A percentile compares a stretch with the other conserved stretches of the same genome.
Evolutionary conservation across 2,329 filamentous ascomycete genomes (phyloP).

Genomic region (Pestalotiopsis sp.): DNA sequence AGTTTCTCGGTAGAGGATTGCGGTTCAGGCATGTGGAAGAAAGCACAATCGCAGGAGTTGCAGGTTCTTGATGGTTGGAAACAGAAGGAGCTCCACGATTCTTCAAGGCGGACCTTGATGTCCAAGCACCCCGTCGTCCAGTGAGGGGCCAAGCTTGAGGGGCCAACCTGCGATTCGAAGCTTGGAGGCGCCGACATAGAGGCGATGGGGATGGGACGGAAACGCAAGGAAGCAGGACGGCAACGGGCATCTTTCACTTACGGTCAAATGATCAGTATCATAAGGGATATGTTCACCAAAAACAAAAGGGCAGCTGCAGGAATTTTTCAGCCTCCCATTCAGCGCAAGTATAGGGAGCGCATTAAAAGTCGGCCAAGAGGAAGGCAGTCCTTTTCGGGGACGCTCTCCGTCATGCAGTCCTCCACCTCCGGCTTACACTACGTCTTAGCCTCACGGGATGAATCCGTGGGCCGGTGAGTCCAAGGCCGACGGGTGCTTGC

Average conservation of each 20-base stretch:
- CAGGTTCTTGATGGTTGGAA: background rate
- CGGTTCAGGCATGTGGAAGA: conserved; percentile 10
- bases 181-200: background rate
- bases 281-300: conserved; percentile 20
- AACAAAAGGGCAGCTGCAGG: conserved; percentile 12
- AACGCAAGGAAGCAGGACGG: background rate
- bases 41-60: background rate
- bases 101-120: conserved; percentile 3
- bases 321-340: conserved; percentile 16
- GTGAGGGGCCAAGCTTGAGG: background rate
- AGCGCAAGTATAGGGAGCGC: conserved; percentile 16
- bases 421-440: background rate
- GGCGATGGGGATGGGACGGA: background rate
- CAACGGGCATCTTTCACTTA: conserved; percentile 24
- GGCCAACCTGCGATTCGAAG: background rate
- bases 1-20: conserved; percentile 3
- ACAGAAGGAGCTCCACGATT: background rate
- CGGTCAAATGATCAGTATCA: conserved; percentile 30
- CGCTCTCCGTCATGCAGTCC: conserved; percentile 3
- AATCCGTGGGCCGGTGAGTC: background rate
- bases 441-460: conserved; percentile 3
- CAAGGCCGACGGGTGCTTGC: background rate
- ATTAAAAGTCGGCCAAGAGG: conserved; percentile 4
- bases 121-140: background rate
- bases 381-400: conserved; percentile 8